Evolutionary conservation across 208 protist genomes (phyloP).

Genomic region (Leishmania tropica): DNA sequence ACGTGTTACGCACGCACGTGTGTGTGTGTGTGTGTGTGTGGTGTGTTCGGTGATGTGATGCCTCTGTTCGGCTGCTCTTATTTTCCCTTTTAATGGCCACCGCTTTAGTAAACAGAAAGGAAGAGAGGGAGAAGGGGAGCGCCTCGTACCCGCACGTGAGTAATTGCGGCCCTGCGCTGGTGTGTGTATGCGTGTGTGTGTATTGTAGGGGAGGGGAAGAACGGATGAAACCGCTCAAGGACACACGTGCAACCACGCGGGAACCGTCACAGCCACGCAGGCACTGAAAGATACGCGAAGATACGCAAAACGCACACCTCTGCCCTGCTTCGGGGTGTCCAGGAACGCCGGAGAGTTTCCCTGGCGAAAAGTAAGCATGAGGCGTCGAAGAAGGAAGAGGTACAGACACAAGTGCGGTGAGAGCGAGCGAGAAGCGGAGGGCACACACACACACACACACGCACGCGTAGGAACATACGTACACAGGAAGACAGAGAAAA

Average conservation of each 20-base stretch:
- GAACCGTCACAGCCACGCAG: not conserved
- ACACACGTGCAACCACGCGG: not conserved
- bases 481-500: not conserved
- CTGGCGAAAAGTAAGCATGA: not conserved
- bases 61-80: no score
- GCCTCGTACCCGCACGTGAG: not conserved
- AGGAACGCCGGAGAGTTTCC: not conserved
- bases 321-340: not conserved
- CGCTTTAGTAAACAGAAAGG: not conserved
- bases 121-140: not conserved
- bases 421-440: not conserved
- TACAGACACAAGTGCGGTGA: not conserved
- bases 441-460: not conserved
- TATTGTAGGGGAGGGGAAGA: not conserved
- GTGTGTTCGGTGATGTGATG: not conserved
- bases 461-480: not conserved
- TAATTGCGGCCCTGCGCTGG: not conserved
- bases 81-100: not conserved
- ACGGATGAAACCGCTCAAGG: not conserved
- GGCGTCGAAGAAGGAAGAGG: not conserved
- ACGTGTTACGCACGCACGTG: no score
- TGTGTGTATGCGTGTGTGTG: not conserved
- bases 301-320: not conserved
- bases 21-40: not conserved
- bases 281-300: not conserved